These are phyloP conservation scores for Canavalia gladiata DNA, from an alignment of 306 rosid genomes.

Conservation along the genomic window DNA sequence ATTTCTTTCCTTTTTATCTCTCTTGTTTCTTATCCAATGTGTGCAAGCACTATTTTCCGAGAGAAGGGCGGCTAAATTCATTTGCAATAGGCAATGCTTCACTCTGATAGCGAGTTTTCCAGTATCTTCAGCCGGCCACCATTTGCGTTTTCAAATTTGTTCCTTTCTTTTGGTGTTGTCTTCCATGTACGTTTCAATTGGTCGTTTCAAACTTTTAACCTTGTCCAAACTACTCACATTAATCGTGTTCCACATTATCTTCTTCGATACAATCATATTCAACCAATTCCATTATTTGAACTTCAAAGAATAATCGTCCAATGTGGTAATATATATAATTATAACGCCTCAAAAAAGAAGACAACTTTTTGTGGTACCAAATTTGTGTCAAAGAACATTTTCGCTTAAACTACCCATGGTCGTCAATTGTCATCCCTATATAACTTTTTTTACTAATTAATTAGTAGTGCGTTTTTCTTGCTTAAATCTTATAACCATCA, in stretches of 20 bases:
- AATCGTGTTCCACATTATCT: neutral
- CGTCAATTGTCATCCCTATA: neutral
- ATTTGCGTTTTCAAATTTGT: neutral
- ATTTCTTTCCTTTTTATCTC: no score
- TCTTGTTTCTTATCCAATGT: no score
- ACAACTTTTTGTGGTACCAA: no score
- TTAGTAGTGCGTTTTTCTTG: neutral
- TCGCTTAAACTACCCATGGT: neutral
- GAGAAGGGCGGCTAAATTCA: neutral
- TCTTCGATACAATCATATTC: neutral
- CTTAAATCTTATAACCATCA: neutral
- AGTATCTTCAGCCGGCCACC: conserved; percentile 11
- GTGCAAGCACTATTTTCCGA: no score
- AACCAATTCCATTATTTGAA: no score
- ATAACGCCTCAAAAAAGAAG: no score
- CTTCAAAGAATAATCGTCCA: no score
- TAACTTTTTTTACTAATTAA: neutral
- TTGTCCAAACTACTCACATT: neutral
- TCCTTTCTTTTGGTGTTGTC: conserved; percentile 3
- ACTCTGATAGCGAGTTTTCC: conserved; percentile 12
- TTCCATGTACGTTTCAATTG: neutral
- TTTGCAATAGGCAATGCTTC: neutral
- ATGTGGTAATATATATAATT: no score
- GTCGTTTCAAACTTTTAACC: neutral
- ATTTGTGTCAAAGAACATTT: no score